phyloP scores from a whole-genome alignment of 1,284 basidiomycete species.

The Apiotrichum veenhuisii region DNA sequence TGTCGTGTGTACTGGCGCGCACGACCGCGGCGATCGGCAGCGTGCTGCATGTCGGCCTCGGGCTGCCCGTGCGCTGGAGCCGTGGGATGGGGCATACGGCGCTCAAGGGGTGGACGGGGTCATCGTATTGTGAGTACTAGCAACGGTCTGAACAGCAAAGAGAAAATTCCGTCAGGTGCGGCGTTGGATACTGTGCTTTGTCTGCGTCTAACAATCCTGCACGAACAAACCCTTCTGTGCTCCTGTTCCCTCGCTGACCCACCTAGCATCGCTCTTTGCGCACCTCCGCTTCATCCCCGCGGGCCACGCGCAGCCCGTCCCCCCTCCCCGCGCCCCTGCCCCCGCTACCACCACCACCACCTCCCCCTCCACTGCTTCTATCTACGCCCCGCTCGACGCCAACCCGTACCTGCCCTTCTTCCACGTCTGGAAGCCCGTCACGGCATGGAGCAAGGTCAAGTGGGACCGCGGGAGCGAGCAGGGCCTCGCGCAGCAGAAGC shows the following conservation, averaged over 20 bases:
- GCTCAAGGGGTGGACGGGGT: conserved; percentile 13
- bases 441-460: conserved; percentile 56
- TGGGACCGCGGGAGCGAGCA: conserved; percentile 44
- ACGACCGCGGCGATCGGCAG: neutral
- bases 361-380: conserved; percentile 13
- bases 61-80: neutral
- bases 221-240: too few relatives aligned
- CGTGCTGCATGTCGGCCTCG: conserved; percentile 15
- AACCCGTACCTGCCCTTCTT: conserved; percentile 81
- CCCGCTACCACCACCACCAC: conserved; percentile 11
- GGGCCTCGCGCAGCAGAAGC: conserved; percentile 59
- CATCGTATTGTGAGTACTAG: conserved; percentile 29
- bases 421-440: conserved; percentile 87
- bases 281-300: conserved; percentile 70
- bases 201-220: too few relatives aligned
- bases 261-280: conserved; percentile 64
- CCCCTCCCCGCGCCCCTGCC: conserved; percentile 52
- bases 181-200: too few relatives aligned
- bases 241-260: too few relatives aligned
- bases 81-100: neutral
- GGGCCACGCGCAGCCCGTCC: conserved; percentile 50
- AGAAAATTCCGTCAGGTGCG: too few relatives aligned
- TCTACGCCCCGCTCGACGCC: conserved; percentile 28
- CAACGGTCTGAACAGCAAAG: too few relatives aligned
- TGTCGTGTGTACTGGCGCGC: neutral